A percentile compares a stretch with the other conserved stretches of the same genome.
Evolutionary conservation across 768 basidiomycete species (phyloP).

Genomic region (Cubamyces lactineus): DNA sequence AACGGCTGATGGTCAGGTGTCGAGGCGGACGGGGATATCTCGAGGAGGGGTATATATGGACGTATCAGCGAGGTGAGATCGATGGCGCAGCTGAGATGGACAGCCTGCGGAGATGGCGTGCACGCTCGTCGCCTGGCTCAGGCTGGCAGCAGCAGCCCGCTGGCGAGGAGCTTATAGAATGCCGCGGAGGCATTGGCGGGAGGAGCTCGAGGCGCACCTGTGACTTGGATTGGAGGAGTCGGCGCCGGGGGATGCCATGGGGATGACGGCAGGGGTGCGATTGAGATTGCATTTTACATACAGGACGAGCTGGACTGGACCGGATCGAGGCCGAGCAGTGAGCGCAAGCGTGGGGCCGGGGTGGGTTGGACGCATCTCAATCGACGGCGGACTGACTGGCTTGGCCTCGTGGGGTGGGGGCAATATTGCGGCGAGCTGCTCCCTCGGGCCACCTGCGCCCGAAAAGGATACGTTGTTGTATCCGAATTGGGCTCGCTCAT

Average conservation of each 20-base stretch:
- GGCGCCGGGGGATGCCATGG: neutral
- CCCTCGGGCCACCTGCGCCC: constrained; percentile 11
- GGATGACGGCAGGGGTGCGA: neutral
- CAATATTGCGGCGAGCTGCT: constrained; percentile 23
- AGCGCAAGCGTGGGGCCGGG: neutral
- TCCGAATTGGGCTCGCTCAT: constrained; percentile 5
- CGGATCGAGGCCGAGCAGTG: constrained; percentile 4
- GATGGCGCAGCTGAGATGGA: neutral
- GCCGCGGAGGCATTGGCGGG: neutral
- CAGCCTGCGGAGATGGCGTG: neutral
- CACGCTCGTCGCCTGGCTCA: too few relatives aligned
- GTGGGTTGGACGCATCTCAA: too few relatives aligned
- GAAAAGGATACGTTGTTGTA: constrained; percentile 22
- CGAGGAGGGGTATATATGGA: neutral
- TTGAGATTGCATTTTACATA: neutral
- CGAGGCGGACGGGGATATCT: too few relatives aligned
- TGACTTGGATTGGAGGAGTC: neutral
- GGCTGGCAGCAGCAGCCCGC: too few relatives aligned
- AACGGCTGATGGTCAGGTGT: too few relatives aligned
- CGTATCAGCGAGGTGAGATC: constrained; percentile 1
- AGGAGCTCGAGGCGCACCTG: neutral
- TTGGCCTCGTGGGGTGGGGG: constrained; percentile 13
- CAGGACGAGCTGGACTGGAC: neutral
- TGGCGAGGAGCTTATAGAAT: neutral
- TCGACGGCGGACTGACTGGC: neutral